Percentiles rank a stretch among this genome's conserved stretches.
These are phyloP conservation scores for Nitzschia sp. DNA, from an alignment of 108 stramenopile species.

Conservation along the genomic window DNA sequence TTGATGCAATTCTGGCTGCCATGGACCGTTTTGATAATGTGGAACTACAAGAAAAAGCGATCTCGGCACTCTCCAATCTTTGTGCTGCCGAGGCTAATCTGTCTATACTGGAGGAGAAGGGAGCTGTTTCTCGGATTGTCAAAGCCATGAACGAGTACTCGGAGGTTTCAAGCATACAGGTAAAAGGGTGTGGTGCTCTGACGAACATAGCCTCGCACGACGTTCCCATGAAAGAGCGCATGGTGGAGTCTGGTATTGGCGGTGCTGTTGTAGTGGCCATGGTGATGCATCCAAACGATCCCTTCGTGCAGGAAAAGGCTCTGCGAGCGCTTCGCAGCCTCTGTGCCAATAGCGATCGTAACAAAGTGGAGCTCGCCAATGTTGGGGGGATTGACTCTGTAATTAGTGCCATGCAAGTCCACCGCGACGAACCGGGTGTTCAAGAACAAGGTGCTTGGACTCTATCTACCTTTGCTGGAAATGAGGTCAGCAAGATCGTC, in stretches of 20 bases:
- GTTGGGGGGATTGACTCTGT: slow-evolving; percentile 68
- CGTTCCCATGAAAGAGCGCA: slow-evolving; percentile 31
- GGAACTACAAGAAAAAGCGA: slow-evolving; percentile 59
- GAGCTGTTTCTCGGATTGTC: slow-evolving; percentile 41
- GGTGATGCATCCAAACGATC: slow-evolving; percentile 71
- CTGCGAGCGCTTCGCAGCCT: slow-evolving; percentile 62
- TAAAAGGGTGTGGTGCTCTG: slow-evolving; percentile 59
- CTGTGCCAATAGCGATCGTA: slow-evolving; percentile 63
- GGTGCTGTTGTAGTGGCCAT: slow-evolving; percentile 65
- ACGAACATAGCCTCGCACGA: slow-evolving; percentile 63
- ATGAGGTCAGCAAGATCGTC: slow-evolving; percentile 45
- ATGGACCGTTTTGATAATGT: slow-evolving; percentile 53
- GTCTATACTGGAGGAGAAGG: slow-evolving; percentile 21
- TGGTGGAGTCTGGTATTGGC: slow-evolving; percentile 53
- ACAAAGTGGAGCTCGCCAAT: slow-evolving; percentile 54
- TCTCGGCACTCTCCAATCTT: slow-evolving; percentile 68
- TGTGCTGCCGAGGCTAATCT: slow-evolving; percentile 39
- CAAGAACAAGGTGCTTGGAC: slow-evolving; percentile 70
- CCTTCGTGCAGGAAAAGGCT: slow-evolving; percentile 52
- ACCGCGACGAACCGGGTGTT: slow-evolving; percentile 52
- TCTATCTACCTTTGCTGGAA: slow-evolving; percentile 54
- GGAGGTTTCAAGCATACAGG: slow-evolving; percentile 48
- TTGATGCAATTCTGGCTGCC: slow-evolving; percentile 43
- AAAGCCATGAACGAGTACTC: slow-evolving; percentile 60
- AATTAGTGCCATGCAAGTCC: slow-evolving; percentile 70